Evolutionary conservation across 805 yeast species (phyloP).

Genomic region (Wickerhamiella kurtzmanii): DNA sequence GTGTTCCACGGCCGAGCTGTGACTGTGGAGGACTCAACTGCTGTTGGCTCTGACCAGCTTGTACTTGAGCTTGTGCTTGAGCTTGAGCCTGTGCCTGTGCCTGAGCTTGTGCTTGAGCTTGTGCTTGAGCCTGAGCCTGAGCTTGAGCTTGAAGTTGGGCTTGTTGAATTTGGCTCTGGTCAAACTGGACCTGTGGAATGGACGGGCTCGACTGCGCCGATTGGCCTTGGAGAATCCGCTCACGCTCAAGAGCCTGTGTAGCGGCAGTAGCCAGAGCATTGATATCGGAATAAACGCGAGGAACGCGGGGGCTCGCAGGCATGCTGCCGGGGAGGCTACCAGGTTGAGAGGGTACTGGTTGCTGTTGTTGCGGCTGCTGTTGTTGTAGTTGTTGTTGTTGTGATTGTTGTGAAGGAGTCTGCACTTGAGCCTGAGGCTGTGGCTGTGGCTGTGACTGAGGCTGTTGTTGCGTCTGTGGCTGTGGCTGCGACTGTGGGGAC

Average conservation of each 20-base stretch:
- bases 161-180: neutral
- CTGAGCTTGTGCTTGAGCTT: neutral
- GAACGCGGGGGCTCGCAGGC: neutral
- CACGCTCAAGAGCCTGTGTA: constrained; percentile 32
- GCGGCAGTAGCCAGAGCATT: constrained; percentile 34
- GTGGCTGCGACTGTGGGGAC: constrained; percentile 9
- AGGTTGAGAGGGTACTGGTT: no score
- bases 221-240: constrained; percentile 7
- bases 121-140: neutral
- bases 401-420: no score
- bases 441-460: constrained; percentile 3
- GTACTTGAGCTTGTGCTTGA: neutral
- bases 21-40: neutral
- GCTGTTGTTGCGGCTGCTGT: no score
- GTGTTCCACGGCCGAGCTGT: constrained; percentile 1
- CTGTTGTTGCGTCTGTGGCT: constrained; percentile 3
- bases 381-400: no score
- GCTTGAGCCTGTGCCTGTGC: neutral
- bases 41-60: neutral
- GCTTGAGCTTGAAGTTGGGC: neutral
- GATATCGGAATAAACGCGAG: constrained; percentile 25
- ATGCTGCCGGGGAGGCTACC: constrained; percentile 7
- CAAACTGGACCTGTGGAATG: neutral
- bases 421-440: constrained; percentile 10
- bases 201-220: neutral